Evolutionary conservation across 768 basidiomycete genomes (phyloP), one percentile per base, ranked within the genome.

Genomic region (Suillus weaverae): DNA sequence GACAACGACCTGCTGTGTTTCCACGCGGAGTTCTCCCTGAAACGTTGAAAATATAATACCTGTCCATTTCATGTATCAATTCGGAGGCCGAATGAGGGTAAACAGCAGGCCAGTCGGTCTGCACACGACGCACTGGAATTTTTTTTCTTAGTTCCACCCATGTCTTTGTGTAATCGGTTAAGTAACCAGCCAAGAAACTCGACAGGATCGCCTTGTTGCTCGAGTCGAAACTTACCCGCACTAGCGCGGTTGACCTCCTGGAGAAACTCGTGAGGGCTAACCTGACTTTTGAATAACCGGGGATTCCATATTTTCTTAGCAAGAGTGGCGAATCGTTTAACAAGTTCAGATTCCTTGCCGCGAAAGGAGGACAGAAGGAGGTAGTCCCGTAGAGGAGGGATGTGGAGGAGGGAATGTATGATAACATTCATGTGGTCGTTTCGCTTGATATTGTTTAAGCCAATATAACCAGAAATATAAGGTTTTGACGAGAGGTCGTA

Each of bases 381-480:
- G 76, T 90, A 91, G 72, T 97, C 90, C 55, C 97, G 90, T 65
- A 99, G 79, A 2, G 95, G 95, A 26, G 90, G 81, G 62, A 99
- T 87, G 75, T 99, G 97, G 30, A 97, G 85, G 46, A 99, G 85
- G 16, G 94, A 86, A 68, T 99, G 96, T 60, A 99, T 91, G 72
- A 99, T 87, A 67, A 97, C 96, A 74, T 99, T 99, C 87, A 97
- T 90, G 74, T 97, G 95, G 74, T 98, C 97, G 76, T 99, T 97
- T 71, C 87, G 81, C 78, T 97, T 97, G 81, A 99, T 97, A 76
- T 99, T 95, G 82, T 99, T 99, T 60, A 99, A 82, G 54, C 97
- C 97, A 73, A 99, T 88, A 76, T 92, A 98, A 2, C 97, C 97
- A 61, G 96, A 91, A 56, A 91, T 78, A 78, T 99, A 99, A 32